phyloP scores from a whole-genome alignment of 371 early-diverging fungal species.

The Blyttiomyces sp. region DNA sequence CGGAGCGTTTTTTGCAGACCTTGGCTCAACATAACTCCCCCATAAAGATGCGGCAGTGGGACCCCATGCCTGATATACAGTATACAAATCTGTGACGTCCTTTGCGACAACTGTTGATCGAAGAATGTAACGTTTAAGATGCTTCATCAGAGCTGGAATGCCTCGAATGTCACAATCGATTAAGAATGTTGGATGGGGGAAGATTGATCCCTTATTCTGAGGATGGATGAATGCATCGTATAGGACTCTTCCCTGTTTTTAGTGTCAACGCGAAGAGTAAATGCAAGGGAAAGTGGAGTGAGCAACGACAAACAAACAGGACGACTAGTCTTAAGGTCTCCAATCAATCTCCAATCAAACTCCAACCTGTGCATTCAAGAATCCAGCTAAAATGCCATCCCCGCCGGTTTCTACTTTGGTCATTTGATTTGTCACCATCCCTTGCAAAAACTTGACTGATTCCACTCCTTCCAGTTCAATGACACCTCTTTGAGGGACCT shows the following conservation, averaged over 20 bases:
- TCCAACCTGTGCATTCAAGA: no score
- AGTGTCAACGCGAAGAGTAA: no score
- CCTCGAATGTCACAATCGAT: constrained; percentile 70
- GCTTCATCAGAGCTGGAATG: constrained; percentile 51
- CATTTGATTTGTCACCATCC: no score
- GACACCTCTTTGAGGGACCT: no score
- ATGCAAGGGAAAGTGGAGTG: no score
- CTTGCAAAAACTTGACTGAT: no score
- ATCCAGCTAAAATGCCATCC: no score
- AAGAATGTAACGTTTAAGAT: constrained; percentile 74
- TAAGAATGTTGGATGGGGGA: constrained; percentile 59
- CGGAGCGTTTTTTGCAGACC: constrained; percentile 16
- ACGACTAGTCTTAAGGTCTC: no score
- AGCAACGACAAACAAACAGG: no score
- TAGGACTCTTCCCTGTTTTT: constrained; percentile 69
- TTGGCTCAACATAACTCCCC: constrained; percentile 18
- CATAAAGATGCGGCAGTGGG: constrained; percentile 21
- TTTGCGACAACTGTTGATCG: constrained; percentile 65
- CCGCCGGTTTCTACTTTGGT: no score
- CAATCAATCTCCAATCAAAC: no score
- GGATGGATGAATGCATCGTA: constrained; percentile 90
- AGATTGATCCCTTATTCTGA: constrained; percentile 55
- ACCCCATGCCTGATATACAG: constrained; percentile 52
- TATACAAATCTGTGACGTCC: constrained; percentile 53
- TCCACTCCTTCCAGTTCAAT: no score